These are phyloP conservation scores for Puya raimondii DNA, from an alignment of 176 grass and related monocot genomes.

Conservation along the genomic window DNA sequence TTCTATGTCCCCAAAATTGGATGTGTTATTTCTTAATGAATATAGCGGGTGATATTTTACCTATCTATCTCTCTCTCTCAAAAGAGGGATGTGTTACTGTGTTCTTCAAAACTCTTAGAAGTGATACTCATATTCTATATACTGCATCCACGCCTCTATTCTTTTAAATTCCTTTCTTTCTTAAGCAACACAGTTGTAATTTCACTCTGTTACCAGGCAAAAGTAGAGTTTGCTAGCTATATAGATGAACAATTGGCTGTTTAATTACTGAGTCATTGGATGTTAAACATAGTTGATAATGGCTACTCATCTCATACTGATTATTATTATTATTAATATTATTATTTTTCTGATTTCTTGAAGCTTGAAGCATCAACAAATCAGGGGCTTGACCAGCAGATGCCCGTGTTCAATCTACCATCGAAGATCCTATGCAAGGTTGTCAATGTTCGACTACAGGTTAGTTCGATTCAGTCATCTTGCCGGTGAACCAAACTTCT, in stretches of 20 bases:
- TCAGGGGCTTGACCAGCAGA: conserved; percentile 71
- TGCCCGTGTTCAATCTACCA: conserved; percentile 73
- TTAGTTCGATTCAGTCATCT: conserved; percentile 18
- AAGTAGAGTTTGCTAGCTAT: background rate
- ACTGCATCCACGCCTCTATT: background rate
- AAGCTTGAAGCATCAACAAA: conserved; percentile 89
- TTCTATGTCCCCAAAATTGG: background rate
- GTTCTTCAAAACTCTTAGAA: background rate
- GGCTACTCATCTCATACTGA: background rate
- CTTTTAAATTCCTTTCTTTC: background rate
- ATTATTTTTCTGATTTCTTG: background rate
- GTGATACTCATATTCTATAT: background rate
- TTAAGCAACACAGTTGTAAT: background rate
- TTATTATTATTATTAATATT: background rate
- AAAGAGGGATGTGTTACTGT: too few relatives aligned
- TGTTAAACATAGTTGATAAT: background rate
- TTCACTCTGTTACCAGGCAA: background rate
- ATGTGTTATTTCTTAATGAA: background rate
- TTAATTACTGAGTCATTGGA: background rate
- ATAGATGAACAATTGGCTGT: background rate
- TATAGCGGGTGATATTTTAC: too few relatives aligned
- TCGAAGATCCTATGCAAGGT: conserved; percentile 83
- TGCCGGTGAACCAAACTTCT: background rate
- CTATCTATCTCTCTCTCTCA: too few relatives aligned
- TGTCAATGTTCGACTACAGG: conserved; percentile 70